These are phyloP conservation scores for Diophrys sp. DNA, from an alignment of 73 alveolate genomes.

Conservation along the genomic window DNA sequence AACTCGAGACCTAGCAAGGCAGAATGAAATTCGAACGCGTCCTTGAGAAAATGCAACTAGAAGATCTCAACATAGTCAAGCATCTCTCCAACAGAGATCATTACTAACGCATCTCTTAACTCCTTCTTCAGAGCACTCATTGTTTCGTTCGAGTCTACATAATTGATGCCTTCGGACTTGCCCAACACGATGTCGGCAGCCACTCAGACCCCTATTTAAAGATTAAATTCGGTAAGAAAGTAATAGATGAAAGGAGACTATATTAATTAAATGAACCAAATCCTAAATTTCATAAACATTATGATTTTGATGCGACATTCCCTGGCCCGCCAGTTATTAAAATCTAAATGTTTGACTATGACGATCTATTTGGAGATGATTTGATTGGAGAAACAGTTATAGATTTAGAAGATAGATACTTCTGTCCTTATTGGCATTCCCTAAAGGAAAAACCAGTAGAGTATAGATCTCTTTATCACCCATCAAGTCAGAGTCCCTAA, in stretches of 20 bases:
- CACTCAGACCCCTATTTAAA: conserved; percentile 87
- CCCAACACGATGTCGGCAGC: conserved; percentile 69
- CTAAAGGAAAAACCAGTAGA: conserved; percentile 91
- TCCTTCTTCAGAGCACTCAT: conserved; percentile 19
- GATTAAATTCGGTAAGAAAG: conserved; percentile 75
- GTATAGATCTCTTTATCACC: conserved; percentile 77
- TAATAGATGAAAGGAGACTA: conserved; percentile 57
- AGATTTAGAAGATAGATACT: conserved; percentile 96
- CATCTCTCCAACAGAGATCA: neutral
- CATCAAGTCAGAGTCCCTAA: conserved; percentile 67
- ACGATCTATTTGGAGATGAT: conserved; percentile 90
- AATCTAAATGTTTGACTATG: conserved; percentile 89
- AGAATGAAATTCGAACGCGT: neutral
- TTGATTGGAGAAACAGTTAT: conserved; percentile 85
- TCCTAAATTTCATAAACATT: conserved; percentile 71
- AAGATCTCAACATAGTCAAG: conserved; percentile 1
- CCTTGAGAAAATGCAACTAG: neutral
- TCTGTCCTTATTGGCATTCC: conserved; percentile 81
- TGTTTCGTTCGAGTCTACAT: conserved; percentile 76
- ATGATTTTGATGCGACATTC: conserved; percentile 63
- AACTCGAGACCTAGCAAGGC: neutral
- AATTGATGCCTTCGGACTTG: conserved; percentile 67
- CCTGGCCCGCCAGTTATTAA: conserved; percentile 92
- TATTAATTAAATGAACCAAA: conserved; percentile 16
- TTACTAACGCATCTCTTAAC: neutral